Base-by-base conservation (phyloP, 768 basidiomycete genomes). In the Fistulinella prunicolor region DNA sequence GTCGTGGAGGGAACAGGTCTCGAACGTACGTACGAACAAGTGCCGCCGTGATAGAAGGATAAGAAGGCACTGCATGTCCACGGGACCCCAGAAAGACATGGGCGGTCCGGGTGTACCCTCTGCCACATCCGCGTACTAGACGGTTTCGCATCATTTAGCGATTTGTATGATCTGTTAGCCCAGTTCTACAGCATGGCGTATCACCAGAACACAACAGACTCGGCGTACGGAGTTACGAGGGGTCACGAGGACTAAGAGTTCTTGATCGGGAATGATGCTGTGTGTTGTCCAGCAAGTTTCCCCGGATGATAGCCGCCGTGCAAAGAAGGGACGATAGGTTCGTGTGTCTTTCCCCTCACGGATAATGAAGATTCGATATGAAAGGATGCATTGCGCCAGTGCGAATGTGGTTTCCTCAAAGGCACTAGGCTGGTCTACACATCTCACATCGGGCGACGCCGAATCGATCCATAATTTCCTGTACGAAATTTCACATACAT, bases 21-120 rank as follows among this genome's bases (percentile, higher is more conserved):
- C 26, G 13, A 28, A 44, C 32, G 47, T 59, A 60, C 58, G 54
- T 61, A 62, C 28, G 45, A 38, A 6, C 14, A 8, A 42, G 24
- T 29, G 29, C 34, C n/a, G n/a, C n/a, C 26, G 40, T 29, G 39
- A 35, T 36, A 37, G 20, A 42, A 22, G 39, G 56, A 59, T 55
- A 62, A 58, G 45, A 28, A 23, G 38, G n/a, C n/a, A n/a, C n/a
- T 44, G 47, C 56, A 49, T 50, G 59, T 17, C 30, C 32, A 39
- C 32, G 22, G 48, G 56, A 58, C 56, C 59, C 60, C 59, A 17
- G 32, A 34, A 34, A 59, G n/a, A 32, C 16, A 30, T 44, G 55
- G 38, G 51, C 44, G 38, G 34, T 28, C 7, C 14, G 24, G 19
- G n/a, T 28, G 34, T 42, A 10, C 49, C 50, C 59, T 61, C 41